Evolutionary conservation across 139 green algal genomes (phyloP), one percentile per base, ranked within the genome.

Genomic region (Chloropicon primus): DNA sequence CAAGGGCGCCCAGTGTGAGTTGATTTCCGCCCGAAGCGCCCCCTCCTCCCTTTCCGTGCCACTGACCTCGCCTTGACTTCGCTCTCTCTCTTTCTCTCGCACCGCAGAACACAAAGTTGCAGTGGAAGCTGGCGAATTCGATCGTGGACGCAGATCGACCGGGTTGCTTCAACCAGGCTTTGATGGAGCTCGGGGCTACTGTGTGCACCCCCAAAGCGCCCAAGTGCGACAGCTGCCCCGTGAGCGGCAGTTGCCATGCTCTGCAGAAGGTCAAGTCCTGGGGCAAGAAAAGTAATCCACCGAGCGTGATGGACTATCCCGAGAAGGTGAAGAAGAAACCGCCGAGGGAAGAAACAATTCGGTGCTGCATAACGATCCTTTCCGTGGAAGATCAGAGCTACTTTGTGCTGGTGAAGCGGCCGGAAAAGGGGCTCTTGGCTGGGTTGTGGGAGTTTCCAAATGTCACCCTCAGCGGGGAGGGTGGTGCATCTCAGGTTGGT

Each of bases 131-230:
- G 77, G 89, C 92, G 1, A 73, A 79, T 10, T 26, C 84, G 54
- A 73, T 95, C 71, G 53, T 97, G 24, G 87, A 97, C 77, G 28
- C 23, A 0, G 76, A 81, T 0, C 82, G 94, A 0, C 92, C 94
- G 0, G 94, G 94, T 0, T 90, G 93, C 84, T 96, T 95, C 85
- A 98, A 98, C 83, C 94, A 98, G 90, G 93, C 93, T 22, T 79
- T 98, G 76, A 98, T 98, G 94, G 94, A 98, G 89, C 88, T 97
- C 23, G 94, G 94, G 0, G 93, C 94, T 17, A 92, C 86, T 0
- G 82, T 97, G 1, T 98, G 94, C 85, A 85, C 87, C 21, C 89
- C 90, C 3, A 82, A 82, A 26, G 83, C 86, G 24, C 84, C 94
- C 0, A 25, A 79, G 54, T 98, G 94, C 79, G 78, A 3, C 21